Conservation (phyloP, 1,284 basidiomycete species). For the Moesziomyces parantarcticus region DNA sequence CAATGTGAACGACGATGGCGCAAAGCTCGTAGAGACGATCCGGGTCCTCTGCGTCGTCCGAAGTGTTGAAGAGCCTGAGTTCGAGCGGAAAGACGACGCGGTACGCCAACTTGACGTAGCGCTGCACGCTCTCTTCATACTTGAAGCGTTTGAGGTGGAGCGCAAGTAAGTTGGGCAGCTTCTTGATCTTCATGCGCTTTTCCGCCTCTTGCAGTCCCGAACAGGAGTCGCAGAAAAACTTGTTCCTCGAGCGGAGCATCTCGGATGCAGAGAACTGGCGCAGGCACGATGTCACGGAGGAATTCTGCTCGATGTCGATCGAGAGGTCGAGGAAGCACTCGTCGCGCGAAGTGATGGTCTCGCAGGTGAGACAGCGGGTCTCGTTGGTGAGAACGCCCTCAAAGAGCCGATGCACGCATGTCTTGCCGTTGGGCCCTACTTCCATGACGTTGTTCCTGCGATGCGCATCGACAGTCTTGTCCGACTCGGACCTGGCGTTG, state of each 20-base stretch:
- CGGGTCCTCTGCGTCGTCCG: constrained; percentile 89
- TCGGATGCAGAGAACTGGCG: constrained; percentile 96
- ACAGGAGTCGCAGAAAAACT: constrained; percentile 97
- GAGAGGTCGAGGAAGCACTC: constrained; percentile 96
- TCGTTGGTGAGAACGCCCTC: constrained; percentile 94
- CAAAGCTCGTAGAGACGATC: constrained; percentile 89
- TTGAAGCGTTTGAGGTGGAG: constrained; percentile 98
- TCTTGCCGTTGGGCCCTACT: constrained; percentile 71
- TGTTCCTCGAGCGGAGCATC: constrained; percentile 97
- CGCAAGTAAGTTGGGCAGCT: constrained; percentile 90
- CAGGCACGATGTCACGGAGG: constrained; percentile 92
- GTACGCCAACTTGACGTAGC: constrained; percentile 93
- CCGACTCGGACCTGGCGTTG: constrained; percentile 19
- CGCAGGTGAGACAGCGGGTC: constrained; percentile 95
- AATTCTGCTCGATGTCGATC: constrained; percentile 97
- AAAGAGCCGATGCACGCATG: constrained; percentile 90
- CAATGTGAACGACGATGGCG: constrained; percentile 96
- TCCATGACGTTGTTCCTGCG: constrained; percentile 63
- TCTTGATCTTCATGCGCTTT: constrained; percentile 98
- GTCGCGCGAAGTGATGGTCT: constrained; percentile 87
- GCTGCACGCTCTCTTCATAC: constrained; percentile 87
- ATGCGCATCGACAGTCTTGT: constrained; percentile 24
- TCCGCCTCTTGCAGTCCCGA: constrained; percentile 97
- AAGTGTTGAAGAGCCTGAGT: constrained; percentile 93
- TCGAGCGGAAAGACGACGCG: constrained; percentile 95